Base-by-base conservation (phyloP, 208 protist species). In the Wallacemonas sp. region DNA sequence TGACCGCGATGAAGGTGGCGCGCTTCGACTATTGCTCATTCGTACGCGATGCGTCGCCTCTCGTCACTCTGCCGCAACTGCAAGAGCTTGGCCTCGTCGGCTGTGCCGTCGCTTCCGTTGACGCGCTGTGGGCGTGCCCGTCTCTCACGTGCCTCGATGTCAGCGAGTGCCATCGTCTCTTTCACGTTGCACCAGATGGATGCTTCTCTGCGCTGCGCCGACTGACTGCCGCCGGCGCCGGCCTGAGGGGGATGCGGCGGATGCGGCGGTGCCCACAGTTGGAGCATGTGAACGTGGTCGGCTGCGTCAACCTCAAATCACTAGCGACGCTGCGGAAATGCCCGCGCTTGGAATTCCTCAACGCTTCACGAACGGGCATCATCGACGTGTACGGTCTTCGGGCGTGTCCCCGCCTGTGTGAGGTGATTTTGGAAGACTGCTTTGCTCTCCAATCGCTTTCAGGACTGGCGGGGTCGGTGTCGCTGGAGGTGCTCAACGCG, bases 351-450 rank as follows among this genome's bases (percentile, higher is more conserved):
- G 11, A 16, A 4, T 21, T 9, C 4, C 12, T 58, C 16, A 9
- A 39, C 32, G 52, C 52, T 6, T 58, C 52, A 8, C 52, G 52
- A 6, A 38, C 52, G 9, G 52, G 16, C 0, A 19, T 58, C 30
- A 19, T 3, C 5, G 14, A 58, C 19, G 26, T 58, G 52, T 5
- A 26, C 21, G 52, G 32, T 2, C 32, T 58, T 4, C 52, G 32
- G 8, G 17, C 16, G n/a, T 58, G 52, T 21, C 52, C 52, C 29
- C 19, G 5, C 4, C 32, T 58, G 14, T n/a, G 0, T 16, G 52
- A 58, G 52, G 52, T 58, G 4, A 24, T 58, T n/a, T 33, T 58
- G 29, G 32, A 58, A 14, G 52, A 58, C 52, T 58, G 52, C 32
- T 58, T 41, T 39, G 52, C 26, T 3, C 52, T 58, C 12, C 26